phyloP scores from a whole-genome alignment of 768 basidiomycete species.

The Amanita fuliginea region DNA sequence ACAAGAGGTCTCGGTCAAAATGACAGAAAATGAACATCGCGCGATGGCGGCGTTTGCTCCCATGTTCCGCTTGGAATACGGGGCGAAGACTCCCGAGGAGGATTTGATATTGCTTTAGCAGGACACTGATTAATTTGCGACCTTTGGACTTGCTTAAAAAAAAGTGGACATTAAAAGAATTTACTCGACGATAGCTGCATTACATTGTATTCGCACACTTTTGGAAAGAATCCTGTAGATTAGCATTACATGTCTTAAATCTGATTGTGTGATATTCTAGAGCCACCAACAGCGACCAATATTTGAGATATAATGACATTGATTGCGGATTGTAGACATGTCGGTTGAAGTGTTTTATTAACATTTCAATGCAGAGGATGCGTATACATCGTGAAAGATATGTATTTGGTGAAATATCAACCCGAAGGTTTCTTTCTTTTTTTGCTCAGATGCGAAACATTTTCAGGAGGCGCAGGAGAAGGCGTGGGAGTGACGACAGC shows the following conservation, averaged over 20 bases:
- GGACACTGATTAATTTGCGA: not conserved
- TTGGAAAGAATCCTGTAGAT: not conserved
- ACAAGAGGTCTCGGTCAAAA: conserved; percentile 13
- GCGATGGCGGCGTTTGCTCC: conserved; percentile 18
- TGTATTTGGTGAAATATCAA: conserved; percentile 6
- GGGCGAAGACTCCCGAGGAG: conserved; percentile 38
- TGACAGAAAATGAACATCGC: conserved; percentile 16
- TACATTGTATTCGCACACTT: not conserved
- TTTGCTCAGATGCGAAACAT: conserved; percentile 17
- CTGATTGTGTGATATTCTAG: not conserved
- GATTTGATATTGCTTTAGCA: conserved; percentile 12
- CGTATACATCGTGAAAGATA: conserved; percentile 4
- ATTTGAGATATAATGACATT: not conserved
- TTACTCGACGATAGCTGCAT: not conserved
- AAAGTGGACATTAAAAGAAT: not conserved
- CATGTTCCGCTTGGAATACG: conserved; percentile 20
- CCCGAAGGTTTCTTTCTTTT: conserved; percentile 44
- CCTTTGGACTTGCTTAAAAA: not conserved
- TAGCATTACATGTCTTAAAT: conserved; percentile 5
- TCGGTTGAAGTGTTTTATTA: not conserved
- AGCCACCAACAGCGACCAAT: not conserved
- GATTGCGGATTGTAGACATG: not conserved
- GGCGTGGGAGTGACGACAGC: conserved; percentile 8
- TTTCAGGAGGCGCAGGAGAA: not conserved
- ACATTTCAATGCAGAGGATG: not conserved